Evolutionary conservation across 805 yeast genomes (phyloP).

Genomic region (Kodamaea hsintzibuensis): DNA sequence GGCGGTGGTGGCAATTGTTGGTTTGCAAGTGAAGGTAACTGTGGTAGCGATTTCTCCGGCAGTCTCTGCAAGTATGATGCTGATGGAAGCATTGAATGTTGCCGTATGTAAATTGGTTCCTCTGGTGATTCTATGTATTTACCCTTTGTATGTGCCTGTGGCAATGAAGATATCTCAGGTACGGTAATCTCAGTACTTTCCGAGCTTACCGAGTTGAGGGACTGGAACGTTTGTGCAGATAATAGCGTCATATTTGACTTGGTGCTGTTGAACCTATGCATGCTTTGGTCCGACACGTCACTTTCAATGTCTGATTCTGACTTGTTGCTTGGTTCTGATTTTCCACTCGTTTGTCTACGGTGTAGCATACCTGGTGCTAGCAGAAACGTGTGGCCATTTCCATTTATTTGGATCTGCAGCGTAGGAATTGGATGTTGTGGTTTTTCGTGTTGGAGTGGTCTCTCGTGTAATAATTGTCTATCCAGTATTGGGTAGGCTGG

Average conservation of each 20-base stretch:
- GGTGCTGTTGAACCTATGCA: constrained; percentile 12
- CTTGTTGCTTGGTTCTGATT: not conserved
- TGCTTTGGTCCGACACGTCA: constrained; percentile 9
- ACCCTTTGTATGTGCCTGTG: not conserved
- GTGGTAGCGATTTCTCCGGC: not conserved
- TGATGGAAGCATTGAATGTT: not conserved
- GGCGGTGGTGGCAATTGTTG: constrained; percentile 6
- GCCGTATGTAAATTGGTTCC: not conserved
- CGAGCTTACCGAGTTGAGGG: constrained; percentile 8
- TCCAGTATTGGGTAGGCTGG: not conserved
- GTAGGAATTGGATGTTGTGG: not conserved
- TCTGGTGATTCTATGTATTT: not conserved
- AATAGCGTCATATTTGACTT: constrained; percentile 11
- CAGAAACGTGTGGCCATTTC: not conserved
- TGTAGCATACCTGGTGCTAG: constrained; percentile 2
- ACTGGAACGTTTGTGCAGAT: constrained; percentile 7
- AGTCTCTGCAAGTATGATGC: not conserved
- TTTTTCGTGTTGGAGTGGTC: not conserved
- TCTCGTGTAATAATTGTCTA: not conserved
- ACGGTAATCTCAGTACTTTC: constrained; percentile 9
- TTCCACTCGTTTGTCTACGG: not conserved
- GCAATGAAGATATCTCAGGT: constrained; percentile 3
- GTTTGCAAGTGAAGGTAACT: not conserved
- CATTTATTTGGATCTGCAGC: not conserved
- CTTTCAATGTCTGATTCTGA: not conserved